Conservation (phyloP, 345 rosid species). For the Corchorus capsularis region DNA sequence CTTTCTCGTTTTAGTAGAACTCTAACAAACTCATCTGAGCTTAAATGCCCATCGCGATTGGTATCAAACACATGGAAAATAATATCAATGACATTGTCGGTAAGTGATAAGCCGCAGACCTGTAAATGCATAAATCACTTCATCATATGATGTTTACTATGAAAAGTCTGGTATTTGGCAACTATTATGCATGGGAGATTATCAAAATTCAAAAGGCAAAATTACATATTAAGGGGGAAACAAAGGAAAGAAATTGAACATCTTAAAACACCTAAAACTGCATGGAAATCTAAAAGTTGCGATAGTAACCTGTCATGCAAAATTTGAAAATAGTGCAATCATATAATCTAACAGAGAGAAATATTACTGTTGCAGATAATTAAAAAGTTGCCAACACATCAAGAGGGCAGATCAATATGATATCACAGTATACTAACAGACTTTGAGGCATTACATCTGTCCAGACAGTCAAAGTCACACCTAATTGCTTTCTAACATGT, state of each 20-base stretch:
- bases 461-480: neutral
- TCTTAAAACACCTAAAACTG: neutral
- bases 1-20: slow-evolving; percentile 63
- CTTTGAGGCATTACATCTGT: neutral
- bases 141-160: neutral
- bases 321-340: neutral
- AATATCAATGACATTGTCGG: slow-evolving; percentile 68
- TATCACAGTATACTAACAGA: neutral
- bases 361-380: neutral
- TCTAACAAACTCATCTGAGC: slow-evolving; percentile 68
- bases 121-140: slow-evolving; percentile 25
- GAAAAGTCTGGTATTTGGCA: neutral
- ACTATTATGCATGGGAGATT: neutral
- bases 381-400: neutral
- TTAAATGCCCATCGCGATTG: slow-evolving; percentile 68
- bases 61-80: slow-evolving; percentile 79
- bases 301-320: neutral
- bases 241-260: neutral
- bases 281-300: neutral
- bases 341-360: neutral
- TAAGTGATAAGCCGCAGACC: slow-evolving; percentile 72
- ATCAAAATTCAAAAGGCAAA: neutral
- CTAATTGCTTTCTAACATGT: neutral
- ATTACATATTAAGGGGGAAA: neutral
- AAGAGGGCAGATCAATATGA: neutral